phyloP scores from a whole-genome alignment of 768 basidiomycete genomes.

The Rhizopogon roseolus region DNA sequence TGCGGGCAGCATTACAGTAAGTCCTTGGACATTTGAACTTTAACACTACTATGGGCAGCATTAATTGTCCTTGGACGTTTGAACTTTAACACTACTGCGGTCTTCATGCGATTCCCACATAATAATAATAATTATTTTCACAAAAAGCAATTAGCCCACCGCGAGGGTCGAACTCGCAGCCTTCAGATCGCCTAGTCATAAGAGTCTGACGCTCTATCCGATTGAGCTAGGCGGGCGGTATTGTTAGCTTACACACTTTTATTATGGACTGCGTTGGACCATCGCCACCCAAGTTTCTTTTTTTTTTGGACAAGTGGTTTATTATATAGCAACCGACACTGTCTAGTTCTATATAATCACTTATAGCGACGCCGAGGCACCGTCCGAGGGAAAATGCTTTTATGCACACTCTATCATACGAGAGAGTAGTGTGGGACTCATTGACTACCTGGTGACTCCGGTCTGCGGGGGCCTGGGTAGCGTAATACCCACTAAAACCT shows the following conservation, averaged over 20 bases:
- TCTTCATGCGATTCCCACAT: too few species aligned
- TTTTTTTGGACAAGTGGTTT: too few species aligned
- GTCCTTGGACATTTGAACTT: too few species aligned
- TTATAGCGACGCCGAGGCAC: background rate
- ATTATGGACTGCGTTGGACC: too few species aligned
- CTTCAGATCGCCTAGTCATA: slow-evolving; percentile 49
- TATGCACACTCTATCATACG: background rate
- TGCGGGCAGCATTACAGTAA: too few species aligned
- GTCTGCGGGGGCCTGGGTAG: slow-evolving; percentile 1
- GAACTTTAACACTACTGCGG: too few species aligned
- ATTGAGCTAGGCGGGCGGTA: slow-evolving; percentile 59
- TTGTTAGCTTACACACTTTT: too few species aligned
- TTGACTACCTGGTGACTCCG: background rate
- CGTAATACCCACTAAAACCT: slow-evolving; percentile 31
- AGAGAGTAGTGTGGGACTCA: slow-evolving; percentile 3
- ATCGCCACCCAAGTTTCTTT: too few species aligned
- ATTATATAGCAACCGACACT: slow-evolving; percentile 1
- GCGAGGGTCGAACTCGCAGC: slow-evolving; percentile 63
- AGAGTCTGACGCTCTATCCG: slow-evolving; percentile 67
- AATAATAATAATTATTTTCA: too few species aligned
- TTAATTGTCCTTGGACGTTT: too few species aligned
- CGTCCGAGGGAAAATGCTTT: background rate
- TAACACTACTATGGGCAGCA: too few species aligned
- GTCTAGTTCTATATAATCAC: background rate
- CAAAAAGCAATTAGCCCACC: slow-evolving; percentile 43